A percentile compares a stretch with the other conserved stretches of the same genome.
Evolutionary conservation across 768 basidiomycete species (phyloP).

Genomic region (Tulasnella sp.): DNA sequence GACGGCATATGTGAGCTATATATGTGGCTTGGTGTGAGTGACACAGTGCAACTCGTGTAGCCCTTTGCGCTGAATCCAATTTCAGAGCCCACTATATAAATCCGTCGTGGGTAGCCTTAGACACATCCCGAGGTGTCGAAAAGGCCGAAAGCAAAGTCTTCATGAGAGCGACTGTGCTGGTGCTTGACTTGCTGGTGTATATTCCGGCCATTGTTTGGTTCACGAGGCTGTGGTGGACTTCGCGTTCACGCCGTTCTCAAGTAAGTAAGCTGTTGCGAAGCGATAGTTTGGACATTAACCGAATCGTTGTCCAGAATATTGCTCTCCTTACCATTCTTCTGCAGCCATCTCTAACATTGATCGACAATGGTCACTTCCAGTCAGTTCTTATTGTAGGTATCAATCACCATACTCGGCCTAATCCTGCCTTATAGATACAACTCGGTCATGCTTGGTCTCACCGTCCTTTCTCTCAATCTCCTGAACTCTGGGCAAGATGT

Average conservation of each 20-base stretch:
- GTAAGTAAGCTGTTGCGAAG: conserved; percentile 43
- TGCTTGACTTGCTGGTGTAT: conserved; percentile 67
- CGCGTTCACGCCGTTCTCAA: conserved; percentile 72
- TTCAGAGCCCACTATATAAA: conserved; percentile 51
- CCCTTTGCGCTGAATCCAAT: conserved; percentile 33
- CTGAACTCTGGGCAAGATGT: conserved; percentile 69
- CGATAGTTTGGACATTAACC: not conserved
- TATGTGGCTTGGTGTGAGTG: conserved; percentile 71
- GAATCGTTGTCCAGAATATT: conserved; percentile 45
- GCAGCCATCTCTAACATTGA: conserved; percentile 76
- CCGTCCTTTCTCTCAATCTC: conserved; percentile 62
- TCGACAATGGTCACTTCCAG: conserved; percentile 94
- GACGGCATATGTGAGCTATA: conserved; percentile 85
- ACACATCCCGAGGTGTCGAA: conserved; percentile 69
- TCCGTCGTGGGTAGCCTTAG: conserved; percentile 66
- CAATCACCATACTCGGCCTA: not conserved
- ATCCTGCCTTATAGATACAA: conserved; percentile 53
- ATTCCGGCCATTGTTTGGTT: conserved; percentile 70
- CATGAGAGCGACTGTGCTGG: conserved; percentile 75
- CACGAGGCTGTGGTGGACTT: conserved; percentile 59
- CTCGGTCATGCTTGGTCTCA: conserved; percentile 84
- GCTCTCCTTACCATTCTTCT: conserved; percentile 69
- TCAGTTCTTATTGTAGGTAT: conserved; percentile 29
- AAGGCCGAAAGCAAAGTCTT: conserved; percentile 61
- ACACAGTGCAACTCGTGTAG: not conserved